Evolutionary conservation across 441 rosid genomes (phyloP).

Genomic region (Adansonia grandidieri): DNA sequence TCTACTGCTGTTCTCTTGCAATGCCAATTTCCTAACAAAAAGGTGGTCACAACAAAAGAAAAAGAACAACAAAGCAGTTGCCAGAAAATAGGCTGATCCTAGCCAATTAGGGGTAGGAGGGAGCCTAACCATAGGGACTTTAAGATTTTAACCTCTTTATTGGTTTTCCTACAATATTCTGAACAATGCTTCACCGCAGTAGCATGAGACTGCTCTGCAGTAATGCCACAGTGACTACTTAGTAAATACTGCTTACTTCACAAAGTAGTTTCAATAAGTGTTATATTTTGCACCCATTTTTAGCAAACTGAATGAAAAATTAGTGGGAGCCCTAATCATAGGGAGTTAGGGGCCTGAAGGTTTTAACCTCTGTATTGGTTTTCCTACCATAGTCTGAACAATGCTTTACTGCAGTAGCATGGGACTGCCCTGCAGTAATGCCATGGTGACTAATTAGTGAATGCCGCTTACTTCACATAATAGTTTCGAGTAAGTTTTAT

Average conservation of each 20-base stretch:
- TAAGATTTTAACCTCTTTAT: no score
- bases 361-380: no score
- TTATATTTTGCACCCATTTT: not conserved
- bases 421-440: not conserved
- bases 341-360: no score
- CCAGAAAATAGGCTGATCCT: not conserved
- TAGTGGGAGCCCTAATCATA: no score
- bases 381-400: no score
- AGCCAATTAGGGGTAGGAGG: not conserved
- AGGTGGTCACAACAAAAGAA: not conserved
- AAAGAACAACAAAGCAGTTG: not conserved
- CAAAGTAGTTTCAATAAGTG: not conserved
- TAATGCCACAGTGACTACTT: conserved; percentile 2
- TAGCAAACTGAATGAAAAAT: not conserved
- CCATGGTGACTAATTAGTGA: not conserved
- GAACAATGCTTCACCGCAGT: not conserved
- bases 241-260: not conserved
- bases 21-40: not conserved
- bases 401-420: not conserved
- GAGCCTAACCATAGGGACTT: no score
- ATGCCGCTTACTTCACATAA: not conserved
- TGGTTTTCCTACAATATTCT: no score
- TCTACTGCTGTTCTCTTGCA: not conserved
- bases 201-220: conserved; percentile 4
- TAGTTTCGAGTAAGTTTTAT: not conserved